Evolutionary conservation across 768 basidiomycete species (phyloP), one percentile per base, ranked within the genome.

Genomic region (Rhodotorula paludigena): DNA sequence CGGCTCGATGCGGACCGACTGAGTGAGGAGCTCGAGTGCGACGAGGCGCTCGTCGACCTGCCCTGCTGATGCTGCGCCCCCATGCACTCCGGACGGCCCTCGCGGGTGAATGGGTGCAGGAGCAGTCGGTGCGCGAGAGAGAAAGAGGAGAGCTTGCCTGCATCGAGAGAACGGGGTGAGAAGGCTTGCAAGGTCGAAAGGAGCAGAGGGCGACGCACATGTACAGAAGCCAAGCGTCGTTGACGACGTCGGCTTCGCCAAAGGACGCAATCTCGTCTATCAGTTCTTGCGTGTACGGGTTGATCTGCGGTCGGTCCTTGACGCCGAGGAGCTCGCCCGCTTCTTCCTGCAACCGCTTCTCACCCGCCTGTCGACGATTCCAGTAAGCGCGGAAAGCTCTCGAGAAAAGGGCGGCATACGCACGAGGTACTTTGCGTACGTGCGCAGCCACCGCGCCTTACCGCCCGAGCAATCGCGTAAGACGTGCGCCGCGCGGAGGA

Each of bases 341-440:
- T 12, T 89, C 89, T 73, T 88, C 83, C 74, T 88, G 83, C 1
- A 89, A 86, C 72, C 85, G 85, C 75, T 88, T 88, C 80, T 97
- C 93, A 64, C 85, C 85, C 20, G 87, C 86, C 92, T 94, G 73
- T 67, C 15, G 11, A 1, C 41, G 21, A 5, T 21, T n/a, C 49
- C 32, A 12, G 10, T 36, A 28, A 32, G 3, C 20, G 16, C 39
- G 42, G 28, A 20, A 7, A n/a, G n/a, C 6, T 28, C 41, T 49
- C 2, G 28, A 38, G 47, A 25, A 42, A 55, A 44, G 38, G 33
- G 41, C 25, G 18, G 53, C 42, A 15, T 38, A 82, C 87, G 82
- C 77, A 96, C 96, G 77, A 99, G 81, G 77, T 87, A 98, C 69
- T 84, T 84, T 73, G 89, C 84, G 77, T 99, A 98, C 28, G 86